phyloP scores from a whole-genome alignment of 108 stramenopile genomes.

The Seminavis robusta region DNA sequence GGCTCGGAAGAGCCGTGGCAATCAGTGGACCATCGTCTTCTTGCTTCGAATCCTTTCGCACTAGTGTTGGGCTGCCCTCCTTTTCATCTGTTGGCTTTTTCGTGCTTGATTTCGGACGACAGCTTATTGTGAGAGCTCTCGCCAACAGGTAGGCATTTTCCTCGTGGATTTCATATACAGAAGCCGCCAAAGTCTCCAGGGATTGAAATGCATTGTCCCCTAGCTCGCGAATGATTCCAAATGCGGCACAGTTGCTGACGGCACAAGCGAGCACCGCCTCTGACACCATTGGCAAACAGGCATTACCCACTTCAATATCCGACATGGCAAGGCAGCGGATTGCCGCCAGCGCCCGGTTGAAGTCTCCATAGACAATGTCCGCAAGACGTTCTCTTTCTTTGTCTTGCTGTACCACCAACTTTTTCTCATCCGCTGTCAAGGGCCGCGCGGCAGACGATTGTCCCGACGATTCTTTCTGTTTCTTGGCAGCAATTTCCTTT shows the following conservation, averaged over 20 bases:
- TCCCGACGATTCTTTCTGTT: constrained; percentile 21
- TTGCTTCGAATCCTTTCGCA: constrained; percentile 2
- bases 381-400: constrained; percentile 28
- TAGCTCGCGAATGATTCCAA: constrained; percentile 22
- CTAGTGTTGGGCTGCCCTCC: constrained; percentile 1
- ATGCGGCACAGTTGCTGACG: constrained; percentile 46
- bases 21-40: constrained; percentile 5
- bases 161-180: constrained; percentile 88
- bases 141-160: constrained; percentile 60
- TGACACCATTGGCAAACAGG: constrained; percentile 51
- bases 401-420: constrained; percentile 51
- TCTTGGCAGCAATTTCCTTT: constrained; percentile 74
- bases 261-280: constrained; percentile 38
- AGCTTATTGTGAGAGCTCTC: constrained; percentile 55
- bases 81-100: neutral
- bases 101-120: neutral
- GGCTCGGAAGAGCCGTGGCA: constrained; percentile 60
- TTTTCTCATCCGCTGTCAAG: constrained; percentile 62
- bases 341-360: constrained; percentile 41
- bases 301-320: constrained; percentile 87
- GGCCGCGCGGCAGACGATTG: neutral
- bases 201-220: constrained; percentile 40
- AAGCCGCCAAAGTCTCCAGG: constrained; percentile 59
- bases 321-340: constrained; percentile 55
- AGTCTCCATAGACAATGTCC: constrained; percentile 28